Evolutionary conservation across 1,284 basidiomycete genomes (phyloP).

Genomic region (Fistulinella cinereoalba): DNA sequence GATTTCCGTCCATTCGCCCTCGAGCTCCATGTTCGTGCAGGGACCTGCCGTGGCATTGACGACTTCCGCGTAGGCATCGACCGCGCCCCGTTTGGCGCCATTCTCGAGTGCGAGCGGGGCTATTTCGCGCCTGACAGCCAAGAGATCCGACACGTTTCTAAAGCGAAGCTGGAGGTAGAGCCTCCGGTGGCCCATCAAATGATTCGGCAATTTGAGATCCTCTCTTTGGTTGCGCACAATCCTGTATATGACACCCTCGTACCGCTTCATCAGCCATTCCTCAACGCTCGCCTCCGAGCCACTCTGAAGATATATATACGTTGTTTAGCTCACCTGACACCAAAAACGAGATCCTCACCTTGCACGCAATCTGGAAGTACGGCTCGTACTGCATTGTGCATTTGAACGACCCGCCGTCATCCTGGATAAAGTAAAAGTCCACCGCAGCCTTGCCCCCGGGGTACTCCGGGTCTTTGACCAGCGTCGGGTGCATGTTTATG

Average conservation of each 20-base stretch:
- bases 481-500: conserved; percentile 98
- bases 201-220: conserved; percentile 94
- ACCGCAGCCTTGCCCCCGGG: conserved; percentile 85
- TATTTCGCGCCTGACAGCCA: conserved; percentile 84
- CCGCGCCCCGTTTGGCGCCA: conserved; percentile 89
- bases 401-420: conserved; percentile 97
- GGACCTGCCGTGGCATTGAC: conserved; percentile 70
- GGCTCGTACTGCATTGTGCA: conserved; percentile 91
- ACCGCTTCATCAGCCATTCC: conserved; percentile 94
- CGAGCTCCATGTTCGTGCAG: conserved; percentile 61
- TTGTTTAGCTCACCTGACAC: conserved; percentile 1
- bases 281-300: conserved; percentile 91
- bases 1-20: conserved; percentile 59
- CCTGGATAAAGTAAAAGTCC: conserved; percentile 97
- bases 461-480: conserved; percentile 81
- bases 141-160: conserved; percentile 89
- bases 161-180: conserved; percentile 90
- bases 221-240: conserved; percentile 86
- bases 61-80: conserved; percentile 99
- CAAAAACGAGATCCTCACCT: conserved; percentile 49
- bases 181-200: conserved; percentile 88
- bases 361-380: conserved; percentile 91
- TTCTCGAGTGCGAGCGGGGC: conserved; percentile 89
- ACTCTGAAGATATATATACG: conserved; percentile 42
- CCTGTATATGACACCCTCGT: conserved; percentile 81